Conservation (phyloP, 306 rosid genomes). For the cucumber (Cucumis sativus) region Cucumber_9930_V3 NC_026655.2:1547001-1547500, state of each 20-base stretch:
- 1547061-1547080: neutral
- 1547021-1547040: no score
- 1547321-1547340: no score
- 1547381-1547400: no score
- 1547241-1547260: neutral
- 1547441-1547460: no score
- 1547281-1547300: neutral
- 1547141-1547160: neutral
- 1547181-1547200: neutral
- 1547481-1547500: neutral
- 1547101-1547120: neutral
- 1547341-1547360: no score
- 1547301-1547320: neutral
- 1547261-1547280: neutral
- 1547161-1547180: neutral
- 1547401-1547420: no score
- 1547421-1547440: no score
- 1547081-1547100: neutral
- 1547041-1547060: neutral
- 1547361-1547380: no score
- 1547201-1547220: neutral
- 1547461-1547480: no score
- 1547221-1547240: neutral
- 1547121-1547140: neutral
- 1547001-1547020: neutral